Percentiles rank a stretch among this genome's conserved stretches.
These are phyloP conservation scores for Funneliformis geosporum DNA, from an alignment of 192 early-diverging fungal species.

Conservation along the genomic window DNA sequence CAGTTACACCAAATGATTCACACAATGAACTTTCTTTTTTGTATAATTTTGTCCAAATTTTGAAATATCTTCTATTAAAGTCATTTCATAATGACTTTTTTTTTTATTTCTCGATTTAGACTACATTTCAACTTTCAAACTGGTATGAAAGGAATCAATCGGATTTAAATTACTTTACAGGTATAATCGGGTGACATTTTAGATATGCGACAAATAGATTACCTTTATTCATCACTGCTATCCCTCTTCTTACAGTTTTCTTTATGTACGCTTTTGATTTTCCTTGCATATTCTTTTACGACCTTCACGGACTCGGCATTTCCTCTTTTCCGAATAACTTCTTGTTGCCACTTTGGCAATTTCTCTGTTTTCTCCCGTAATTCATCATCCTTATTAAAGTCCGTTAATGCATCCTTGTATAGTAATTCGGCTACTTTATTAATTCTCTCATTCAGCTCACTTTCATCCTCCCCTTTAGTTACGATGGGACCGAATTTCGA, in stretches of 20 bases:
- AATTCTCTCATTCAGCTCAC: background rate
- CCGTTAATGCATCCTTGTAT: background rate
- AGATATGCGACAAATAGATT: too few species aligned
- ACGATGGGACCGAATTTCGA: conserved; percentile 1
- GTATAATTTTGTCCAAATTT: too few species aligned
- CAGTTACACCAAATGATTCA: too few species aligned
- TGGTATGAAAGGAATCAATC: too few species aligned
- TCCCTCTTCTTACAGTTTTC: background rate
- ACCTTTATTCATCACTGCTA: too few species aligned
- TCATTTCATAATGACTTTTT: too few species aligned
- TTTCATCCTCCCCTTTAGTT: background rate
- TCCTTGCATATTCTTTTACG: background rate
- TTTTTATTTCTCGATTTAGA: too few species aligned
- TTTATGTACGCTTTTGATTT: background rate
- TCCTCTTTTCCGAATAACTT: background rate
- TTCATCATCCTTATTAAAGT: background rate
- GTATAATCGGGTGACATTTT: too few species aligned
- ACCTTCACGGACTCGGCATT: background rate
- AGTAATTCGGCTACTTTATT: background rate
- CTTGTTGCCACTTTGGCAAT: background rate
- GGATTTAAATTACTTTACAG: too few species aligned
- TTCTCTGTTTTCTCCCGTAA: background rate
- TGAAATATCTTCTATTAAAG: too few species aligned
- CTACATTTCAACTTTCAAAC: too few species aligned
- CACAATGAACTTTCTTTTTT: too few species aligned